Conservation (phyloP, 2,329 filamentous ascomycete genomes). For the Exophiala sp. region DNA sequence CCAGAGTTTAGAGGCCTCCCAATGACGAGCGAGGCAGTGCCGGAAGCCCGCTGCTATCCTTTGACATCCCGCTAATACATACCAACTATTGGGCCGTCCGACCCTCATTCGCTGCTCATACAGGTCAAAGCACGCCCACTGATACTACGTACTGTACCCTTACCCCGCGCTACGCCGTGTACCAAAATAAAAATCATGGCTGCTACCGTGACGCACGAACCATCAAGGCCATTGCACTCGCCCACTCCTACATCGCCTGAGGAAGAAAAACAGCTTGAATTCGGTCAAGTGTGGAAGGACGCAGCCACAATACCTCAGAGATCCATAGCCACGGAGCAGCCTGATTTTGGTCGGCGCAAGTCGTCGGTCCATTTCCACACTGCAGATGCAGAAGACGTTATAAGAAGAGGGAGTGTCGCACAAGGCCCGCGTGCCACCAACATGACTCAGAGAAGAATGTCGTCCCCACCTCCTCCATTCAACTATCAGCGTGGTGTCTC, state of each 20-base stretch:
- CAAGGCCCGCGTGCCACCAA: conserved; percentile 19
- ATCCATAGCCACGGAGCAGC: conserved; percentile 11
- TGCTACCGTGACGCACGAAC: conserved; percentile 9
- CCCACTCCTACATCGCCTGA: conserved; percentile 4
- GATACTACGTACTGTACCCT: neutral
- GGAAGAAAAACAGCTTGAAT: conserved; percentile 25
- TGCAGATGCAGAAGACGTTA: conserved; percentile 26
- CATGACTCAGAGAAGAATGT: conserved; percentile 28
- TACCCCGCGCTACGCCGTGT: conserved; percentile 15
- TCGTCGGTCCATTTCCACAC: conserved; percentile 30
- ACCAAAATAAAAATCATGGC: conserved; percentile 14
- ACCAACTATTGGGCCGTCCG: conserved; percentile 1
- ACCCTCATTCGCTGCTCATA: conserved; percentile 1
- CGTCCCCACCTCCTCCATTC: conserved; percentile 44
- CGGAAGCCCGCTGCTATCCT: neutral
- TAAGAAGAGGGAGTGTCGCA: conserved; percentile 25
- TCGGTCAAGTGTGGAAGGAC: conserved; percentile 27
- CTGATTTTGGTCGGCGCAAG: conserved; percentile 20
- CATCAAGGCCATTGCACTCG: neutral
- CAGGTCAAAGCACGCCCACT: too few species aligned
- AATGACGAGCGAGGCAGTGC: conserved; percentile 18
- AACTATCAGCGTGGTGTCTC: conserved; percentile 66
- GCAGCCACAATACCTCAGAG: conserved; percentile 17
- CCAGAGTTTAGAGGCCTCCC: conserved; percentile 11
- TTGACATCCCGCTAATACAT: conserved; percentile 7